Evolutionary conservation across 2,329 filamentous ascomycete genomes (phyloP).

Genomic region (Fusarium anguioides): DNA sequence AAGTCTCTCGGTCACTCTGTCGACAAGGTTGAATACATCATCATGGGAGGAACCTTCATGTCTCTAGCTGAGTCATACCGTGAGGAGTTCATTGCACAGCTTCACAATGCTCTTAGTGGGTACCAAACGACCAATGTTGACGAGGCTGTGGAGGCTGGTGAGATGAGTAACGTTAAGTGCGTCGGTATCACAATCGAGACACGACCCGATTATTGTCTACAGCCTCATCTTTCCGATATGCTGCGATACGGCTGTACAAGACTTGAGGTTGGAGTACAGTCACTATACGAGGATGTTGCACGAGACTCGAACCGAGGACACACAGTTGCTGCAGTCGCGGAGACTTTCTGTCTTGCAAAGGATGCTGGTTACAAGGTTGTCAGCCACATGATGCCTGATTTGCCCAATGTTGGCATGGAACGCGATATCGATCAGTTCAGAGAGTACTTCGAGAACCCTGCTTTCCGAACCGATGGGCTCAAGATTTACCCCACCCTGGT

Average conservation of each 20-base stretch:
- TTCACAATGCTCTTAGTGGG: slow-evolving; percentile 96
- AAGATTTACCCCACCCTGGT: slow-evolving; percentile 99
- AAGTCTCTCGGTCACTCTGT: slow-evolving; percentile 95
- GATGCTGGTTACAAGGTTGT: slow-evolving; percentile 99
- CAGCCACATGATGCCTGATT: slow-evolving; percentile 99
- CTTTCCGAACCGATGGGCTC: slow-evolving; percentile 93
- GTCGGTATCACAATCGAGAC: slow-evolving; percentile 99
- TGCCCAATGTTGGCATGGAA: slow-evolving; percentile 98
- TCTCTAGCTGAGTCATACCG: slow-evolving; percentile 89
- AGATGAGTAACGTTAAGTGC: slow-evolving; percentile 97
- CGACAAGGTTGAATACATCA: slow-evolving; percentile 99
- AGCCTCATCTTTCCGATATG: slow-evolving; percentile 96
- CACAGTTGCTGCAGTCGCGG: slow-evolving; percentile 92
- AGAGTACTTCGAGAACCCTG: slow-evolving; percentile 97
- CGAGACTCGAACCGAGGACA: slow-evolving; percentile 97
- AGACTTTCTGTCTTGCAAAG: slow-evolving; percentile 97
- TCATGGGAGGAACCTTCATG: slow-evolving; percentile 99
- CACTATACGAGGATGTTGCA: slow-evolving; percentile 97
- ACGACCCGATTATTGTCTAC: slow-evolving; percentile 93
- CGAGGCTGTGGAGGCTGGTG: slow-evolving; percentile 91
- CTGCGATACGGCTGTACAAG: slow-evolving; percentile 97
- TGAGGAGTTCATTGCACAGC: slow-evolving; percentile 91
- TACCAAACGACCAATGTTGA: slow-evolving; percentile 96
- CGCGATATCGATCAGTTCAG: slow-evolving; percentile 95
- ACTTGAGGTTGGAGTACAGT: slow-evolving; percentile 94